These are phyloP conservation scores for Sungouiozyma intestinalis DNA, from an alignment of 805 yeast genomes.

Conservation along the genomic window DNA sequence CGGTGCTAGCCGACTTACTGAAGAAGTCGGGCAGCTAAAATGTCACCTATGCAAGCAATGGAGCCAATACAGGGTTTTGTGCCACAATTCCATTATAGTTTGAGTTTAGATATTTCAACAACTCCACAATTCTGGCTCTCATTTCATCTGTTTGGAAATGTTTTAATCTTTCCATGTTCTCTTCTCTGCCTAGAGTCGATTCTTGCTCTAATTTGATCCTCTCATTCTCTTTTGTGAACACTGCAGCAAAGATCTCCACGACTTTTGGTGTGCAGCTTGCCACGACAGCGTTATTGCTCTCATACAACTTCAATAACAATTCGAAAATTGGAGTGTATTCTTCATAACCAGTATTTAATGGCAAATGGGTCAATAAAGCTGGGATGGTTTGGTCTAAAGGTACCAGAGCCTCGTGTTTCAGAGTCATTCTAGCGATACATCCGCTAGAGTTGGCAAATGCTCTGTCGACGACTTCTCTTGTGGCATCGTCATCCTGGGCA, in stretches of 20 bases:
- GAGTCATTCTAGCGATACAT: conserved; percentile 86
- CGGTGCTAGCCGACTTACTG: not conserved
- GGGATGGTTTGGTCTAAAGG: conserved; percentile 75
- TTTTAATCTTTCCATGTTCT: conserved; percentile 61
- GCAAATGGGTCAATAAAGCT: conserved; percentile 63
- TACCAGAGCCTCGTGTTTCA: conserved; percentile 58
- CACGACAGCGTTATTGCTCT: conserved; percentile 46
- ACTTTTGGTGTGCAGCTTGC: conserved; percentile 47
- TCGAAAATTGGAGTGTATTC: conserved; percentile 88
- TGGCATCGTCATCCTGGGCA: conserved; percentile 55
- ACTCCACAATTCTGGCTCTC: conserved; percentile 51
- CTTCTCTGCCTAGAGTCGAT: conserved; percentile 80
- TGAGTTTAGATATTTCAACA: conserved; percentile 62
- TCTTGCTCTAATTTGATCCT: conserved; percentile 57
- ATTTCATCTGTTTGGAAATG: conserved; percentile 68
- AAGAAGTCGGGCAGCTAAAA: not conserved
- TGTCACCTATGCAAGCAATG: conserved; percentile 24
- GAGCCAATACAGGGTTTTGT: conserved; percentile 29
- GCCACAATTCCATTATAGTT: conserved; percentile 56
- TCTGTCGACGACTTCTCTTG: conserved; percentile 69
- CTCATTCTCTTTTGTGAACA: conserved; percentile 68
- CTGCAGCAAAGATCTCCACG: conserved; percentile 56
- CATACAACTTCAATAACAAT: conserved; percentile 62
- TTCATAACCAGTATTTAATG: conserved; percentile 79
- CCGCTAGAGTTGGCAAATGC: conserved; percentile 93